Evolutionary conservation across 768 basidiomycete species (phyloP).

Genomic region (Daedalea quercina): DNA sequence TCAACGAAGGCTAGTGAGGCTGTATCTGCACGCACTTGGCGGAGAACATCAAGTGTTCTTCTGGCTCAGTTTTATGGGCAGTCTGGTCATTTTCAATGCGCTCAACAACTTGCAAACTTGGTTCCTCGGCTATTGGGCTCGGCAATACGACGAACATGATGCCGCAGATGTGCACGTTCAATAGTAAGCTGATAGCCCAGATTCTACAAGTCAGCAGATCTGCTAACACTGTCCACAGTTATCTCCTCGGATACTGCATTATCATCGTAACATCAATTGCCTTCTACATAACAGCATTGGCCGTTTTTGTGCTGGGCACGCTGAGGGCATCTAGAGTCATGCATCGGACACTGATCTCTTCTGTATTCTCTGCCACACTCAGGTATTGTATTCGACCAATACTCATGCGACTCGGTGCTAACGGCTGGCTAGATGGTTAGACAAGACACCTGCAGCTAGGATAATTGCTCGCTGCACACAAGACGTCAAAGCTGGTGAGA

Average conservation of each 20-base stretch:
- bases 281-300: conserved; percentile 15
- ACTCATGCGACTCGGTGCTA: background rate
- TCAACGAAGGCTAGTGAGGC: background rate
- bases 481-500: conserved; percentile 40
- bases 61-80: background rate
- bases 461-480: conserved; percentile 65
- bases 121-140: conserved; percentile 31
- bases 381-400: conserved; percentile 8
- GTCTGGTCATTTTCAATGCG: background rate
- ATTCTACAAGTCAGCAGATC: too few relatives aligned
- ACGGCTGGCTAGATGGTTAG: conserved; percentile 34
- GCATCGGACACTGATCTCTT: conserved; percentile 23
- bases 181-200: conserved; percentile 16
- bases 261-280: conserved; percentile 13
- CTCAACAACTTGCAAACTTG: conserved; percentile 18
- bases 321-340: conserved; percentile 26
- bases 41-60: background rate
- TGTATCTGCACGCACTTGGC: background rate
- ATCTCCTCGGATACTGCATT: conserved; percentile 21
- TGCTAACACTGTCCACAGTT: conserved; percentile 15
- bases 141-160: conserved; percentile 23
- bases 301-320: conserved; percentile 23
- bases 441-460: conserved; percentile 46
- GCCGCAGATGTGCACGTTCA: conserved; percentile 22
- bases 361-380: conserved; percentile 26